Percentiles rank a stretch among this genome's conserved stretches.
phyloP scores from a whole-genome alignment of 202 grass and related monocot species.

The Cymbopogon flexuosus region DNA sequence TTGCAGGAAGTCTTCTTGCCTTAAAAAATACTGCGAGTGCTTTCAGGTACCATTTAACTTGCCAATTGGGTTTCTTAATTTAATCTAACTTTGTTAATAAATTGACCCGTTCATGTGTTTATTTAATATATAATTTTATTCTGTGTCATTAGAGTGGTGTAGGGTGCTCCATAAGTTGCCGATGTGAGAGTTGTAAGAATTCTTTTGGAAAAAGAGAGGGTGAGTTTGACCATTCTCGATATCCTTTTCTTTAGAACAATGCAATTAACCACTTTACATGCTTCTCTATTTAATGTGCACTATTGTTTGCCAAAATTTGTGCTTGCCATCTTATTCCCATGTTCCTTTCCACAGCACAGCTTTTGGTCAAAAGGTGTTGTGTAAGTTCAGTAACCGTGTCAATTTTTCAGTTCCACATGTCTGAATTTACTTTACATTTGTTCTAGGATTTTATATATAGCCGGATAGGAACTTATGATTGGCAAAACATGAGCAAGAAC shows the following conservation, averaged over 20 bases:
- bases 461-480: not conserved
- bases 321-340: not conserved
- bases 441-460: not conserved
- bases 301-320: not conserved
- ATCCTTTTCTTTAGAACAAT: not conserved
- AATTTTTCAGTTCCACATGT: not conserved
- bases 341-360: not conserved
- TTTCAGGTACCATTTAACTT: constrained; percentile 49
- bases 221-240: constrained; percentile 33
- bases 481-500: not conserved
- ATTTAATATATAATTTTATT: constrained; percentile 26
- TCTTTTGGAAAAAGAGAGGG: constrained; percentile 83
- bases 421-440: not conserved
- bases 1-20: constrained; percentile 64
- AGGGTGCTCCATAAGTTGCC: constrained; percentile 77
- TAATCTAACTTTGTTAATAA: constrained; percentile 10
- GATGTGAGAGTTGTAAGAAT: constrained; percentile 87
- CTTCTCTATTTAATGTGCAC: not conserved
- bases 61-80: not conserved
- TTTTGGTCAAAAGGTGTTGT: not conserved
- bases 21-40: constrained; percentile 84
- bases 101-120: not conserved
- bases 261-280: not conserved
- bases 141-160: constrained; percentile 65
- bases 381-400: not conserved